Base-by-base conservation (phyloP, 2,329 filamentous ascomycete species). In the Fusarium tanahbumbuense region DNA sequence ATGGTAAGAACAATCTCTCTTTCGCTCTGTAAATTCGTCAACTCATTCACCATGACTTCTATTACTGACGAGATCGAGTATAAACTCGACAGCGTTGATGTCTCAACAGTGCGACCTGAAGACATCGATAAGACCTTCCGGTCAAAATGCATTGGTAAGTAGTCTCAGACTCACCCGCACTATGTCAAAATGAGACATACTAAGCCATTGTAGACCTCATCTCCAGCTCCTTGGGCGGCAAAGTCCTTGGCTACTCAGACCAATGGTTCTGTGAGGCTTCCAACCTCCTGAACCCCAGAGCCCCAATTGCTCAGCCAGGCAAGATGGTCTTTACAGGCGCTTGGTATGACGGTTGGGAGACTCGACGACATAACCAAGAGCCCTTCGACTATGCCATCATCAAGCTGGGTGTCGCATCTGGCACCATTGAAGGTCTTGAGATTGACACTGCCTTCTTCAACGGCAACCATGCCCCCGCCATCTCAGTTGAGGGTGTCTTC, bases 371-470 rank as follows among this genome's bases (percentile, higher is more conserved):
- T 81, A 92, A 92, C 78, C 76, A 83, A 13, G 86, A 85, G 64
- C 83, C 86, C 1, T 91, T 91, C 72, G 89, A 92, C 81, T 92
- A 88, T 84, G 89, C 89, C 22, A 83, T 91, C 64, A 85, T 91
- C 66, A 86, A 88, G 58, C 83, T 92, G 8, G 89, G 89, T 49
- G 89, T 92, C 40, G 87, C 91, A 12, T 92, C 90, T 3, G 93
- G 92, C 48, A 90, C 85, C 18, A 87, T 95, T 28, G 86, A 88
- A 64, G 93, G 93, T 18, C 83, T 94, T 49, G 93, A 95, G 81
- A 86, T 95, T 68, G 92, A 95, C 81, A 95, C 93, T 5, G 89
- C 91, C 52, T 93, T 90, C 83, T 96, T 95, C 85, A 89, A 87
- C 64, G 93, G 93, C 64, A 95, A 95, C 81, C 91, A 95, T 76